Evolutionary conservation across 495 filamentous ascomycete genomes (phyloP).

Genomic region (Letharia lupina): DNA sequence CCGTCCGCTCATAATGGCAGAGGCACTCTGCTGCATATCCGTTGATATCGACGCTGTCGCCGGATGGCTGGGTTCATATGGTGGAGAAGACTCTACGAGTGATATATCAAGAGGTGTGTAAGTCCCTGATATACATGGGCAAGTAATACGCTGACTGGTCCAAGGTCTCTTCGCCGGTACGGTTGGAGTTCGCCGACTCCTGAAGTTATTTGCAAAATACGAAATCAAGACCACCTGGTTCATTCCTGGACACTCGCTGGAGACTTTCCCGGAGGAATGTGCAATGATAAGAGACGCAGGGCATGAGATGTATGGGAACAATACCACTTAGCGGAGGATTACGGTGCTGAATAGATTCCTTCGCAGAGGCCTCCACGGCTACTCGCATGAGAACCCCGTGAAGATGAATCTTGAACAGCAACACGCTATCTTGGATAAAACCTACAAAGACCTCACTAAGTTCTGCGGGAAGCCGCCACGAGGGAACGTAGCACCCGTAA

Average conservation of each 20-base stretch:
- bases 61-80: conserved; percentile 65
- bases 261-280: conserved; percentile 71
- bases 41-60: conserved; percentile 54
- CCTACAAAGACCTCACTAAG: conserved; percentile 59
- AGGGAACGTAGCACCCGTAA: conserved; percentile 48
- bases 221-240: conserved; percentile 80
- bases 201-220: conserved; percentile 71
- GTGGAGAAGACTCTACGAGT: conserved; percentile 59
- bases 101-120: conserved; percentile 54
- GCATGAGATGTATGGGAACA: conserved; percentile 52
- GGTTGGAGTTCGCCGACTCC: conserved; percentile 58
- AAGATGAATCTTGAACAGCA: conserved; percentile 70
- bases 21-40: conserved; percentile 36
- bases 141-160: conserved; percentile 14
- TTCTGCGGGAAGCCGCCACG: conserved; percentile 70
- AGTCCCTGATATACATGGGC: neutral
- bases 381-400: conserved; percentile 67
- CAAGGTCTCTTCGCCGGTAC: conserved; percentile 64
- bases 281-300: conserved; percentile 64
- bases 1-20: conserved; percentile 20
- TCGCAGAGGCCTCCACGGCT: conserved; percentile 53
- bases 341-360: conserved; percentile 2
- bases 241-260: conserved; percentile 71
- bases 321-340: neutral
- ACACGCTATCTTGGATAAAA: conserved; percentile 66